Evolutionary conservation across 805 yeast genomes (phyloP).

Genomic region (Spathaspora girioi): DNA sequence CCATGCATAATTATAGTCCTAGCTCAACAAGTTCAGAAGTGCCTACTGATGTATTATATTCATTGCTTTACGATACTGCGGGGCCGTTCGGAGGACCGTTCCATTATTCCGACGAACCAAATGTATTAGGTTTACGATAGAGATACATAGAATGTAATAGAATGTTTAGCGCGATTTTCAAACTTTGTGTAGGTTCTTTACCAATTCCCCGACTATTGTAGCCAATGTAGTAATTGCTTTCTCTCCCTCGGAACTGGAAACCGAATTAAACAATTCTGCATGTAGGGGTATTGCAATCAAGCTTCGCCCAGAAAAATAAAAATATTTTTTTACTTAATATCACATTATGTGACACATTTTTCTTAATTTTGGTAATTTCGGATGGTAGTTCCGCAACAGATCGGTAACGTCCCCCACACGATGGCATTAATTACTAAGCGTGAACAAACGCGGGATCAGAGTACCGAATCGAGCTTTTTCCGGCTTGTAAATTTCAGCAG

Average conservation of each 20-base stretch:
- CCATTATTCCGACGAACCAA: constrained; percentile 8
- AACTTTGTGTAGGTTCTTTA: neutral
- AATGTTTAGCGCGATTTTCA: neutral
- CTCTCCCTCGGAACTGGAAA: neutral
- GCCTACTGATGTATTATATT: constrained; percentile 10
- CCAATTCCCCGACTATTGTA: neutral
- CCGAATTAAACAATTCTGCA: neutral
- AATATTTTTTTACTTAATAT: neutral
- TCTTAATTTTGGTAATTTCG: neutral
- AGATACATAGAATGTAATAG: too few relatives aligned
- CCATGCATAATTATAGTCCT: constrained; percentile 3
- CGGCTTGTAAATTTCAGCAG: neutral
- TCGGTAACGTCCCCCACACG: neutral
- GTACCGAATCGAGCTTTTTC: too few relatives aligned
- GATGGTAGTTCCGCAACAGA: neutral
- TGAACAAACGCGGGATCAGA: neutral
- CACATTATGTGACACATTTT: neutral
- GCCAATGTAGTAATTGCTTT: neutral
- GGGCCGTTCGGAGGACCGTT: constrained; percentile 13
- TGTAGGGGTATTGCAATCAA: too few relatives aligned
- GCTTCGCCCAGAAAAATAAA: neutral
- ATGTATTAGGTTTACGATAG: neutral
- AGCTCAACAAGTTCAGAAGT: constrained; percentile 7
- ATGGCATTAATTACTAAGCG: neutral
- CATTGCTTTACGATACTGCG: constrained; percentile 10